phyloP scores from a whole-genome alignment of 2,329 filamentous ascomycete genomes.

The Fusarium praegraminearum region DNA sequence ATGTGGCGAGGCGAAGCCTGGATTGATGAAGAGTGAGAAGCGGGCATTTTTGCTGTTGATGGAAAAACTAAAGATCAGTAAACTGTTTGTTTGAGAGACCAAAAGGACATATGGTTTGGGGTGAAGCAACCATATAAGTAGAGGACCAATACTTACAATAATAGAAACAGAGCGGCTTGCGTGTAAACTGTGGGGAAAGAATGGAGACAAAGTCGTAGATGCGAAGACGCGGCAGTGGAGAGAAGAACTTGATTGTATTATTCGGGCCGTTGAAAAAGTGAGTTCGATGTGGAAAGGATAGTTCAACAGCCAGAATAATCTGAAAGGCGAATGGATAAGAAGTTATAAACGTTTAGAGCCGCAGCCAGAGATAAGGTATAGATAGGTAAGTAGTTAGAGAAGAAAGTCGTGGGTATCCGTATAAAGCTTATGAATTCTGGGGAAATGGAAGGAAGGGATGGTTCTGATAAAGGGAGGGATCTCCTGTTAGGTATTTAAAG shows the following conservation, averaged over 20 bases:
- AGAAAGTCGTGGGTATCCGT: constrained; percentile 4
- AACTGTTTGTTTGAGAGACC: constrained; percentile 8
- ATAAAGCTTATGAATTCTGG: constrained; percentile 20
- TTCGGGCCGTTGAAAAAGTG: constrained; percentile 8
- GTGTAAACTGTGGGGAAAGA: constrained; percentile 44
- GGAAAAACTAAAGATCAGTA: constrained; percentile 13
- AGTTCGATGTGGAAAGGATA: background rate
- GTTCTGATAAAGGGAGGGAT: constrained; percentile 31
- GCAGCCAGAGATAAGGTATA: background rate
- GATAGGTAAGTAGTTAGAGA: constrained; percentile 9
- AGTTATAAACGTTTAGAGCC: background rate
- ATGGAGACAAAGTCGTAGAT: constrained; percentile 35
- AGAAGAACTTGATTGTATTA: constrained; percentile 8
- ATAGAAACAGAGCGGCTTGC: constrained; percentile 42
- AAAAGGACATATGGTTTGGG: background rate
- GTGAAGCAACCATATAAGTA: constrained; percentile 31
- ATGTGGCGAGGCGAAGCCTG: constrained; percentile 60
- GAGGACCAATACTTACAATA: constrained; percentile 33
- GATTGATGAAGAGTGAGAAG: constrained; percentile 57
- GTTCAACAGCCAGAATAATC: background rate
- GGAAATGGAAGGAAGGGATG: constrained; percentile 27
- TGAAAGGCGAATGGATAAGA: background rate
- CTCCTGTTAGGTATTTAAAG: constrained; percentile 30
- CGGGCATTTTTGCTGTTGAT: constrained; percentile 50
- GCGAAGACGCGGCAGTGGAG: constrained; percentile 21